Percentiles rank a stretch among this genome's conserved stretches.
Evolutionary conservation across 78 protist genomes (phyloP).

Genomic region (Isochrysis galbana): DNA sequence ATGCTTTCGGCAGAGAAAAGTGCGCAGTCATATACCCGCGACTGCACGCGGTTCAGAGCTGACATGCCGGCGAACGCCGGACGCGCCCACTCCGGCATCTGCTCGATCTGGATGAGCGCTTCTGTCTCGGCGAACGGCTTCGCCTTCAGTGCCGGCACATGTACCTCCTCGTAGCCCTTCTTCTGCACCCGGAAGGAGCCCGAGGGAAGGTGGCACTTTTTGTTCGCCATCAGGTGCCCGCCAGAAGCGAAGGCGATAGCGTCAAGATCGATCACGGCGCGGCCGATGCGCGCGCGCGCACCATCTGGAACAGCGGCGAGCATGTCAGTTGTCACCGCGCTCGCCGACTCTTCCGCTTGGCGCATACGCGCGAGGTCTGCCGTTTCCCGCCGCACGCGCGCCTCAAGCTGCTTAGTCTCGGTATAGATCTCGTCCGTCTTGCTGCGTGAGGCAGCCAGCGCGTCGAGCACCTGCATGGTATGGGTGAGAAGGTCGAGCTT

Average conservation of each 20-base stretch:
- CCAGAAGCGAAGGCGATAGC: conserved; percentile 78
- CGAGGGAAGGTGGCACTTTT: conserved; percentile 67
- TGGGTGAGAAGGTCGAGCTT: no score
- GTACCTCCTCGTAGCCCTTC: conserved; percentile 81
- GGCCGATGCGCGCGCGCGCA: background rate
- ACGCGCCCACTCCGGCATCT: conserved; percentile 87
- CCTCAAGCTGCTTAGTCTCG: conserved; percentile 28
- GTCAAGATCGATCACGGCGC: conserved; percentile 75
- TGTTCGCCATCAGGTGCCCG: conserved; percentile 84
- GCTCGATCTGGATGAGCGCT: conserved; percentile 37
- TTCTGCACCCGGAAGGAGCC: conserved; percentile 62
- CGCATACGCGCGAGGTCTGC: background rate
- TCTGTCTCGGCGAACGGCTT: conserved; percentile 44
- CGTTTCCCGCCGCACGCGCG: conserved; percentile 7
- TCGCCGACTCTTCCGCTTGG: background rate
- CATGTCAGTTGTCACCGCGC: background rate
- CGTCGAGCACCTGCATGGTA: background rate
- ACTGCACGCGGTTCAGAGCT: conserved; percentile 81
- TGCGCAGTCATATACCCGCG: conserved; percentile 63
- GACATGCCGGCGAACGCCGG: conserved; percentile 65
- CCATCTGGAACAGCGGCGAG: background rate
- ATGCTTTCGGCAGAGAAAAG: conserved; percentile 79
- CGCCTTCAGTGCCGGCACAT: conserved; percentile 77
- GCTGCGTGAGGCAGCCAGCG: background rate
- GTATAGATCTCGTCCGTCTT: conserved; percentile 2